phyloP scores from a whole-genome alignment of 192 early-diverging fungal species.

The Jimgerdemannia flammicorona region DNA sequence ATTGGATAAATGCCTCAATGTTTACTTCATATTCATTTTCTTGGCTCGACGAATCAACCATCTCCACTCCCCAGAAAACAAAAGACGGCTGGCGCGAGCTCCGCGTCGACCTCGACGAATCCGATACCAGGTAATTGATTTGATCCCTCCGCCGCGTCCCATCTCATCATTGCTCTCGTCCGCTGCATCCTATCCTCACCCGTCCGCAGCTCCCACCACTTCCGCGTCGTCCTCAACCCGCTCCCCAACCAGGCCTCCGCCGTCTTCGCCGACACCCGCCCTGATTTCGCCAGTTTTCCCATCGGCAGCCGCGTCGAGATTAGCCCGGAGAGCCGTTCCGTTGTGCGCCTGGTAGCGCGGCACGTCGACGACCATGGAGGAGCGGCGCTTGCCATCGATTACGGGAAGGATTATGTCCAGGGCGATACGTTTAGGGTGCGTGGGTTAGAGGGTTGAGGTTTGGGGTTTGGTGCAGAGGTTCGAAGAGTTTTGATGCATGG shows the following conservation, averaged over 20 bases:
- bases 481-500: not conserved
- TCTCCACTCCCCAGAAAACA: conserved; percentile 48
- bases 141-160: no score
- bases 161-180: not conserved
- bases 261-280: not conserved
- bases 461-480: no score
- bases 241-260: conserved; percentile 37
- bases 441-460: not conserved
- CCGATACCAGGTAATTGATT: conserved; percentile 35
- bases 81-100: conserved; percentile 87
- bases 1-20: no score
- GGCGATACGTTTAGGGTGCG: conserved; percentile 67
- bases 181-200: not conserved
- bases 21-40: no score
- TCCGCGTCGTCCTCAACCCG: conserved; percentile 69
- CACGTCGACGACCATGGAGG: conserved; percentile 67
- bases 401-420: conserved; percentile 76
- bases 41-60: not conserved
- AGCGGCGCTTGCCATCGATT: conserved; percentile 80
- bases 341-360: conserved; percentile 65
- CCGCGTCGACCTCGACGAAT: conserved; percentile 79
- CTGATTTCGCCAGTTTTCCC: conserved; percentile 42
- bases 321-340: conserved; percentile 71
- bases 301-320: conserved; percentile 81
- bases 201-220: conserved; percentile 60